A percentile compares a stretch with the other conserved stretches of the same genome.
These are phyloP conservation scores for Scleromitrula shiraiana DNA, from an alignment of 2,329 filamentous ascomycete genomes.

Conservation along the genomic window DNA sequence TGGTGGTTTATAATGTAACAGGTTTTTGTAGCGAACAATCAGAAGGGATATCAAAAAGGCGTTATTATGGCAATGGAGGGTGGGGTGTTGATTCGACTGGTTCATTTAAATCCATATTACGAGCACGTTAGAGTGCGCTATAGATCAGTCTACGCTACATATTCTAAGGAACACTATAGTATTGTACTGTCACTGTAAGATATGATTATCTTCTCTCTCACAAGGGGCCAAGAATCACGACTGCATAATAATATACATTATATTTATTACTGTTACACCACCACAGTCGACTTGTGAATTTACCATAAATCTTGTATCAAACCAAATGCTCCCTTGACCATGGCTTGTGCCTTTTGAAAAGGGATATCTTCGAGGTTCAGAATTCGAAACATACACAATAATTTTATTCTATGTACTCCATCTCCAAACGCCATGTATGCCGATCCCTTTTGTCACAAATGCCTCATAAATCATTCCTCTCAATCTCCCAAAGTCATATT, in stretches of 20 bases:
- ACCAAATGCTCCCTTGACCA: no score
- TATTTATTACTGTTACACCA: no score
- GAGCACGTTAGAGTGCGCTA: background rate
- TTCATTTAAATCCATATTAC: background rate
- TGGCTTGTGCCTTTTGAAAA: no score
- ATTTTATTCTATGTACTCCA: background rate
- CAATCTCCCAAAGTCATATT: conserved; percentile 20
- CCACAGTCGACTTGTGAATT: no score
- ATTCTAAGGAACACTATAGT: no score
- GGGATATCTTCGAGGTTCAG: no score
- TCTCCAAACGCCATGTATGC: conserved; percentile 6
- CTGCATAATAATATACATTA: no score
- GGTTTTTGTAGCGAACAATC: background rate
- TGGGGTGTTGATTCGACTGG: background rate
- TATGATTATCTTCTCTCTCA: no score
- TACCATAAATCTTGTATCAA: no score
- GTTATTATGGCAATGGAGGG: conserved; percentile 1
- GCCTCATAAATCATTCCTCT: conserved; percentile 10
- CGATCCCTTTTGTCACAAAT: background rate
- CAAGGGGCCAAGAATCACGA: no score
- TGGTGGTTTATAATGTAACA: conserved; percentile 11
- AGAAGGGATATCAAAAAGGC: background rate
- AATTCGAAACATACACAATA: background rate
- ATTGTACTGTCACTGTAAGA: no score
- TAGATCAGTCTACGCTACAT: no score